Evolutionary conservation across 768 basidiomycete genomes (phyloP).

Genomic region (Boletus huronensis): DNA sequence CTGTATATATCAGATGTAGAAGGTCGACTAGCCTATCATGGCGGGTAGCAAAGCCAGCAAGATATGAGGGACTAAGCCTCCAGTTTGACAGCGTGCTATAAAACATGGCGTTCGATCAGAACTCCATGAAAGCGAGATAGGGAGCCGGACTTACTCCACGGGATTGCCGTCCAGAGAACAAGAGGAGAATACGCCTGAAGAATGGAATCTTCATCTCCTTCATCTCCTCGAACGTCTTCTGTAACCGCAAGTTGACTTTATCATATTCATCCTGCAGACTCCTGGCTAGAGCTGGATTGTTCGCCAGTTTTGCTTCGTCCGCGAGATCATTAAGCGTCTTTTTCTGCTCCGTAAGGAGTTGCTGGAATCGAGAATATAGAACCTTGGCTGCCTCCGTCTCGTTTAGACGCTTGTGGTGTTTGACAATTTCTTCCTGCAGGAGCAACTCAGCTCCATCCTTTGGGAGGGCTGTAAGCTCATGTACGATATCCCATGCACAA

Average conservation of each 20-base stretch:
- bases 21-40: too few relatives aligned
- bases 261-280: slow-evolving; percentile 14
- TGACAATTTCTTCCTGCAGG: slow-evolving; percentile 21
- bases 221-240: slow-evolving; percentile 23
- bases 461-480: neutral
- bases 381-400: slow-evolving; percentile 23
- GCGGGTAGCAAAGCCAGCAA: neutral
- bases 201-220: slow-evolving; percentile 17
- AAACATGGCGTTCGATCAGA: neutral
- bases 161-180: slow-evolving; percentile 5
- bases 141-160: slow-evolving; percentile 3
- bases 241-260: slow-evolving; percentile 2
- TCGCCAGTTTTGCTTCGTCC: slow-evolving; percentile 13
- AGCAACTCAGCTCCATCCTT: neutral
- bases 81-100: slow-evolving; percentile 5
- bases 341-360: slow-evolving; percentile 17
- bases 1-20: neutral
- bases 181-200: slow-evolving; percentile 6
- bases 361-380: slow-evolving; percentile 16
- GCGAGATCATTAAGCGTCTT: slow-evolving; percentile 13
- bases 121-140: too few relatives aligned
- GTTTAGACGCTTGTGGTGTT: slow-evolving; percentile 11
- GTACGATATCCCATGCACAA: neutral
- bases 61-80: neutral
- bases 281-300: slow-evolving; percentile 9